Base-by-base conservation (phyloP, 768 basidiomycete species). In the Coprinopsis marcescibilis region DNA sequence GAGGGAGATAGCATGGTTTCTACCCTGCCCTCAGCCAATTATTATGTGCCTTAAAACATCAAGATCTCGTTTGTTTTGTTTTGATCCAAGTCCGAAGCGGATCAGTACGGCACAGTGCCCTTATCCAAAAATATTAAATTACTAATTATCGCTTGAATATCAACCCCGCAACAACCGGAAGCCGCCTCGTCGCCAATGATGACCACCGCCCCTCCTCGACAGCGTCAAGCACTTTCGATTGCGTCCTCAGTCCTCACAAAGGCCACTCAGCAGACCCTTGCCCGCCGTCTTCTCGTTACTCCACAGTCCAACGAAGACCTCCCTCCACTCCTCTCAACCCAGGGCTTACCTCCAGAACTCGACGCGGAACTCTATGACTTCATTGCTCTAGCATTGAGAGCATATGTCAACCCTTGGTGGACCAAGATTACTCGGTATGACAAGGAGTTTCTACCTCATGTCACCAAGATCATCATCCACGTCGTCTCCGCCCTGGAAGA, bases 371-470 rank as follows among this genome's bases (percentile, higher is more conserved):
- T 86, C 3, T 90, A 91, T 57, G 85, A 91, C 63, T 72, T 90
- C 48, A 70, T 90, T 25, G 89, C 90, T 0, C 81, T 91, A 48
- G 76, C 81, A 8, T 72, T 93, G 19, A 76, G 89, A 26, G 88
- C 88, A 4, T 85, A 75, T 56, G 78, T 93, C 29, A 77, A 80
- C 38, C 83, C 86, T 1, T 93, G 89, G 90, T 93, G 89, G 86
- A 72, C 84, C 25, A 87, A 80, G 57, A 73, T 92, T 44, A 78
- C 89, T 1, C 77, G 85, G 49, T 87, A 88, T 52, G 89, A 92
- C 75, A 88, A 79, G 57, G 83, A 89, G 46, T 75, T 93, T 48
- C 75, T 90, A 21, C 83, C 86, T 19, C 78, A 85, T 52, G 77
- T 90, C 41, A 73, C 82, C 0, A 62, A 60, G 29, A 69, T 87